Base-by-base conservation (phyloP, 768 basidiomycete species). In the Panellus pusillus region DNA sequence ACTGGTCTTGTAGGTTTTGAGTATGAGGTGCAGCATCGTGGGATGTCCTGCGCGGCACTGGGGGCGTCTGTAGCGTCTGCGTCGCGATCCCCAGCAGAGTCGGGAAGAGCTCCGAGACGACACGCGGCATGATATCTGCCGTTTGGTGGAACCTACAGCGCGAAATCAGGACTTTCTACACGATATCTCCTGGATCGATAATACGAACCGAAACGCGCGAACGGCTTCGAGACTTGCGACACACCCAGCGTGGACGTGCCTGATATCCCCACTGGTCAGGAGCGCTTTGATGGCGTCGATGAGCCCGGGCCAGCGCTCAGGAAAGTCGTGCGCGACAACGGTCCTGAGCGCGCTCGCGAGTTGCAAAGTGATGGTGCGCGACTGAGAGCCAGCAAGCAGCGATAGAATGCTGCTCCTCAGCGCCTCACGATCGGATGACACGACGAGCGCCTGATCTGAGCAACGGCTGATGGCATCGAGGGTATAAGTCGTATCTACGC, bases 1-100 rank as follows among this genome's bases (percentile, higher is more conserved):
- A 43, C 85, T 87, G 0, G 84, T 86, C 64, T 85, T 89, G 77
- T 96, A 96, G 0, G 89, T 79, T 65, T 96, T 95, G 55, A 94
- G 76, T 54, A 95, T 89, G 47, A 92, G 78, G 63, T 94, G 92
- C 28, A 95, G 76, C 76, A 94, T 86, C 1, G 84, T 79, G 91
- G 91, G 47, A 89, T 86, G 52, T 93, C 91, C 44, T 86, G 82
- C 11, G 79, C 74, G n/a, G 74, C 72, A 32, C 73, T 77, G 85
- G 86, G 0, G 83, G 83, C 9, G 81, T 77, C 40, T 80, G 74
- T 41, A 91, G 72, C 73, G 93, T 82, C 59, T 83, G 77, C 0
- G 77, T 73, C 15, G 87, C 92, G 58, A 95, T 83, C n/a, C 72
- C 74, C 44, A 88, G 88, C 39, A 94, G 79, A 15, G 78, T 82